These are phyloP conservation scores for Solanum piurae DNA, from an alignment of 257 asterid genomes.

Conservation along the genomic window DNA sequence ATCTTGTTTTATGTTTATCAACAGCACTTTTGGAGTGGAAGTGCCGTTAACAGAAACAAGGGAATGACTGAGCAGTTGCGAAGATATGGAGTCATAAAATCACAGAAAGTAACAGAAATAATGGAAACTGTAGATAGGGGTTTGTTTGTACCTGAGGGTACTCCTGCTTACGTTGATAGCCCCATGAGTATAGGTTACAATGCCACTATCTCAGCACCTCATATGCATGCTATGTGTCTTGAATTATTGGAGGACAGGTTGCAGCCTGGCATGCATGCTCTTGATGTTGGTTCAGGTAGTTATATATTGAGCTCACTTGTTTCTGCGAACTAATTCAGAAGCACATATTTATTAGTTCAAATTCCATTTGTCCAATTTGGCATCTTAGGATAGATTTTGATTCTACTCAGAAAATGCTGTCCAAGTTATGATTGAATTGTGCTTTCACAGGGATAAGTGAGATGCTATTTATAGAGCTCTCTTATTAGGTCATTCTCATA, in stretches of 20 bases:
- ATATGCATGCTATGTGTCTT: conserved; percentile 96
- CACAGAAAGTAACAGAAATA: conserved; percentile 56
- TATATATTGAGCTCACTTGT: neutral
- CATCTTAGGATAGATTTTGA: neutral
- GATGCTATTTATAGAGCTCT: neutral
- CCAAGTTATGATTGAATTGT: neutral
- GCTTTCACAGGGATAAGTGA: neutral
- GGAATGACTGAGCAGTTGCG: conserved; percentile 53
- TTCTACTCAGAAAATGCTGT: neutral
- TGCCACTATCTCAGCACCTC: conserved; percentile 95
- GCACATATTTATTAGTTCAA: neutral
- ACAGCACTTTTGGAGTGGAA: conserved; percentile 57
- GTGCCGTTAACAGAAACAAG: conserved; percentile 31
- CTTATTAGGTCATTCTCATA: neutral
- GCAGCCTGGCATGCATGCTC: conserved; percentile 87
- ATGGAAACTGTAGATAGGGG: conserved; percentile 87
- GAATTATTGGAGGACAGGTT: conserved; percentile 69
- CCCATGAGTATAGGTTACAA: conserved; percentile 84
- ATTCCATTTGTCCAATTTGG: neutral
- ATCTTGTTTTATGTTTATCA: conserved; percentile 28
- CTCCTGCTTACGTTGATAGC: conserved; percentile 64
- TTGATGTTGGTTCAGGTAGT: conserved; percentile 90
- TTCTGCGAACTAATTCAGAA: neutral
- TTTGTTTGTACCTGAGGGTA: conserved; percentile 71
- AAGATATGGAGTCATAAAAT: conserved; percentile 43